A percentile compares a stretch with the other conserved stretches of the same genome.
Evolutionary conservation across 169 alveolate genomes (phyloP).

Genomic region (Plasmodium adleri): DNA sequence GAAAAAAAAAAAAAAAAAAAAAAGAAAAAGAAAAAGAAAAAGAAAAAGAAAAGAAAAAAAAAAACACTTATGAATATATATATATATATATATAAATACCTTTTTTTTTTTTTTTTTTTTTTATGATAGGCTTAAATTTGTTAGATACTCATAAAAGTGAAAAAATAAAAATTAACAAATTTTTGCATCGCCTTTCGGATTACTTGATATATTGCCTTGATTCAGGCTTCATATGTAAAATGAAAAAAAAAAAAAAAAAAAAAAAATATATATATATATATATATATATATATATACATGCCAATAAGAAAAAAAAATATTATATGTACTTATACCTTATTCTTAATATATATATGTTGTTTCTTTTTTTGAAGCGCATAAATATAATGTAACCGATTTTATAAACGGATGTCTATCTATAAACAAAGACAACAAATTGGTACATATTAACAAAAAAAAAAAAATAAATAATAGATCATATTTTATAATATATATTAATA

Average conservation of each 20-base stretch:
- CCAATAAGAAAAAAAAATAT: neutral
- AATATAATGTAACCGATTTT: constrained; percentile 43
- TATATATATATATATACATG: neutral
- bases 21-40: neutral
- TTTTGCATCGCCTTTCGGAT: constrained; percentile 56
- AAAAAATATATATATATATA: neutral
- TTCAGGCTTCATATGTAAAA: constrained; percentile 52
- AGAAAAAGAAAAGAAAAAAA: too few species aligned
- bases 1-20: neutral
- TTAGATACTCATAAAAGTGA: constrained; percentile 62
- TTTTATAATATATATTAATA: neutral
- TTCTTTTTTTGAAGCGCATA: constrained; percentile 20
- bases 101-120: constrained; percentile 1
- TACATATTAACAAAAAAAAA: neutral
- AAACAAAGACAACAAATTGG: constrained; percentile 19
- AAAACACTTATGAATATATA: neutral
- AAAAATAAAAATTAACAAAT: constrained; percentile 25
- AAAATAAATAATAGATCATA: neutral
- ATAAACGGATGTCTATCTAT: constrained; percentile 35
- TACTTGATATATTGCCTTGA: constrained; percentile 41
- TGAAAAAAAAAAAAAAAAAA: neutral
- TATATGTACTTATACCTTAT: too few species aligned
- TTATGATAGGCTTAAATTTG: constrained; percentile 30
- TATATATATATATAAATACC: neutral
- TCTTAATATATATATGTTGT: neutral